Percentiles rank a stretch among this genome's conserved stretches.
phyloP scores from a whole-genome alignment of 805 yeast genomes.

The Ogataea degrootiae region DNA sequence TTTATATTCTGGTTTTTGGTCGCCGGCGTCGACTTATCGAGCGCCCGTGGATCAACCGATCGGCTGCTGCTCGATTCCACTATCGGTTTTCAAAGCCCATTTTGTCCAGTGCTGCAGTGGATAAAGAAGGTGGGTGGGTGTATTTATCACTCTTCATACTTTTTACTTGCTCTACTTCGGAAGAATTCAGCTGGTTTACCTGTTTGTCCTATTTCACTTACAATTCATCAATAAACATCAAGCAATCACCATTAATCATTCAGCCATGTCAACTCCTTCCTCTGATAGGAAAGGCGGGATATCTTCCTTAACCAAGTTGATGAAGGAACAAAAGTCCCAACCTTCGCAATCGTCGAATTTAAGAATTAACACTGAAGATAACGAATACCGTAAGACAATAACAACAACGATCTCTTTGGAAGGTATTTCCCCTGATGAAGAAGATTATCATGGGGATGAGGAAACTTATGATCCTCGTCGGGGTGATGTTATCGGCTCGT shows the following conservation, averaged over 20 bases:
- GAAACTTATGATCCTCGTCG: constrained; percentile 10
- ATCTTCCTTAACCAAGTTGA: constrained; percentile 32
- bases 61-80: too few species aligned
- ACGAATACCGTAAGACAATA: constrained; percentile 24
- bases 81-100: too few species aligned
- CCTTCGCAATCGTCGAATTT: constrained; percentile 13
- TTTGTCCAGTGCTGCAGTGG: too few species aligned
- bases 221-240: not conserved
- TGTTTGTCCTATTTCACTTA: too few species aligned
- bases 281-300: constrained; percentile 20
- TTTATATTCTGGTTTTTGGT: too few species aligned
- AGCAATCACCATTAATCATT: not conserved
- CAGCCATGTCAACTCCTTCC: constrained; percentile 6
- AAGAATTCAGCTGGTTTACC: too few species aligned
- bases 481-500: not conserved
- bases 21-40: too few species aligned
- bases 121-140: too few species aligned
- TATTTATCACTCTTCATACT: too few species aligned
- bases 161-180: too few species aligned
- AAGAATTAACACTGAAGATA: constrained; percentile 14
- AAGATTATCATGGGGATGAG: constrained; percentile 10
- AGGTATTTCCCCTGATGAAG: constrained; percentile 30
- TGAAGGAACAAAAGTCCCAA: constrained; percentile 24
- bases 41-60: too few species aligned
- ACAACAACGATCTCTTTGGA: constrained; percentile 32